Base-by-base conservation (phyloP, 108 stramenopile species). In the Cyclotella sp. region DNA sequence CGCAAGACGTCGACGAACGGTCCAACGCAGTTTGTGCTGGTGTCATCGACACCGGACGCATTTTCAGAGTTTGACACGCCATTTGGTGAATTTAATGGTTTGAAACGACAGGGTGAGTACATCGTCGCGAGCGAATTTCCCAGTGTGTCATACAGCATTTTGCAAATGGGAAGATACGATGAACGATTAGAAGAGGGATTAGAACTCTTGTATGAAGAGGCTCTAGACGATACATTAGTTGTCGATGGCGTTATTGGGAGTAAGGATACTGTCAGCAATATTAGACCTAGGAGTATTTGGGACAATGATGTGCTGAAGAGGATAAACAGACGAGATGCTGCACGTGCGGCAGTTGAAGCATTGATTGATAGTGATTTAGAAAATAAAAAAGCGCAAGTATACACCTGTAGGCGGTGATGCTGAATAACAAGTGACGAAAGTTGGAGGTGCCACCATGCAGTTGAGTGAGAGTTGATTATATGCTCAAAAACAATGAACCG, bases 321-420 rank as follows among this genome's bases (percentile, higher is more conserved):
- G 27, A 94, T 94, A 51, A 94, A 94, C 68, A 82, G 93, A 51
- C 67, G 93, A 61, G 93, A 94, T 83, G 93, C 93, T 30, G 93
- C 93, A 11, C 69, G 89, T 52, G 90, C 91, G 0, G 91, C 79
- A 5, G 86, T 79, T 11, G 88, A 94, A 43, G 90, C 91, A 13
- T 73, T 94, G 76, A 63, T 82, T 63, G 75, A 91, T 74, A 80
- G 85, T 18, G 85, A 86, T 26, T 61, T 89, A 29, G 76, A 75
- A 16, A 87, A 77, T 27, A 89, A 87, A 68, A 84, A 81, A 39
- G 86, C 90, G 3, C 89, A 85, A 62, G 68, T 77, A 24, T 89
- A 77, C 66, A 89, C 87, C 19, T 62, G 24, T 39, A 62, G 9
- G 18, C 60, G 60, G 9, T 62, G 60, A 62, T 40, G 16, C 12